These are phyloP conservation scores for Kwoniella bestiolae DNA, from an alignment of 768 basidiomycete species.

Conservation along the genomic window DNA sequence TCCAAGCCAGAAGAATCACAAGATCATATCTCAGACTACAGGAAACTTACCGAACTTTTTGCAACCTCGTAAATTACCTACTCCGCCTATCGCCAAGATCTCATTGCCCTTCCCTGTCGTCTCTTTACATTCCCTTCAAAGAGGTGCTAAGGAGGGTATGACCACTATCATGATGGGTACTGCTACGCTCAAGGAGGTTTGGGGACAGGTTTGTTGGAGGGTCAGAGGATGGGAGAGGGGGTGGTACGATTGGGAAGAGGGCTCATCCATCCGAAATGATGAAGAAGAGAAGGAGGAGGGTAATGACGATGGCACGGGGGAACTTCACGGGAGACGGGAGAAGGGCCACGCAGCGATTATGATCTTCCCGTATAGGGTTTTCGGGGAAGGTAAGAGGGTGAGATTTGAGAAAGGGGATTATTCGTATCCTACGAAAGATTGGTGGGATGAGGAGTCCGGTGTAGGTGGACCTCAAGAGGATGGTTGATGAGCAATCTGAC, in stretches of 20 bases:
- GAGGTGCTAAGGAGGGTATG: conserved; percentile 43
- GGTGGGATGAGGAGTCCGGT: conserved; percentile 5
- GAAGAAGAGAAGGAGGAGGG: neutral
- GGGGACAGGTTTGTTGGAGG: conserved; percentile 32
- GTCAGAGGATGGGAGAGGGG: conserved; percentile 42
- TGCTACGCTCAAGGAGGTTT: conserved; percentile 42
- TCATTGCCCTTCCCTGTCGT: conserved; percentile 45
- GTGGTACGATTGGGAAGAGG: conserved; percentile 31
- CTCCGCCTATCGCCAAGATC: conserved; percentile 40
- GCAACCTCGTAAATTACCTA: conserved; percentile 34
- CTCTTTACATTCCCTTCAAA: conserved; percentile 25
- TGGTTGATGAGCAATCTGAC: too few relatives aligned
- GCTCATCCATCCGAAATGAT: neutral
- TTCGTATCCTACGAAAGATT: conserved; percentile 38
- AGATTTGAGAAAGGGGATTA: conserved; percentile 46
- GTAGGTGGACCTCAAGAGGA: too few relatives aligned
- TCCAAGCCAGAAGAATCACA: neutral
- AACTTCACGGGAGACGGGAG: neutral
- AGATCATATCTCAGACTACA: neutral
- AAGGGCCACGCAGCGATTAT: conserved; percentile 32
- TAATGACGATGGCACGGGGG: neutral
- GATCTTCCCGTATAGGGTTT: conserved; percentile 45
- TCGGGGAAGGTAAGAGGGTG: conserved; percentile 49
- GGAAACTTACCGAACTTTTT: conserved; percentile 37
- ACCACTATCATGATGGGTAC: conserved; percentile 49